A percentile compares a stretch with the other conserved stretches of the same genome.
These are phyloP conservation scores for Glomus cerebriforme DNA, from an alignment of 192 early-diverging fungal genomes.

Conservation along the genomic window DNA sequence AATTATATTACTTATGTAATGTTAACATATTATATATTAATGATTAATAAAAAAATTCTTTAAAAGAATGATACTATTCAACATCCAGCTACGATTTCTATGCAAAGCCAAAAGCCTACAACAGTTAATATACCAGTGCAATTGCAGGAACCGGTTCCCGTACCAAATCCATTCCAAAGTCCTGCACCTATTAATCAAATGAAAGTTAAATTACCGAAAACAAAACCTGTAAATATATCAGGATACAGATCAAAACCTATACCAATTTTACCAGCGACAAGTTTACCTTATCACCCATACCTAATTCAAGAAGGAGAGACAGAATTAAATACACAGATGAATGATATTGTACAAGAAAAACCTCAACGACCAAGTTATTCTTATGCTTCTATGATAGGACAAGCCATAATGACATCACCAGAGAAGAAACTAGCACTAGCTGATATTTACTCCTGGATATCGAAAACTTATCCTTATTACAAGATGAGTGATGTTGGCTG, in stretches of 20 bases:
- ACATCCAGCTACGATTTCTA: not conserved
- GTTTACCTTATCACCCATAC: not conserved
- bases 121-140: not conserved
- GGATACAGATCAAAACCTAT: not conserved
- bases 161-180: not conserved
- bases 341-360: not conserved
- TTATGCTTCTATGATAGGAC: slow-evolving; percentile 17
- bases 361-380: slow-evolving; percentile 11
- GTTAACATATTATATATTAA: no score
- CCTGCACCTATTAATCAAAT: not conserved
- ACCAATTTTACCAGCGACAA: not conserved
- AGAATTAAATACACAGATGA: not conserved
- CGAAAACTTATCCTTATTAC: slow-evolving; percentile 20
- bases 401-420: not conserved
- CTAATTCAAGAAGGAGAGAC: not conserved
- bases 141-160: not conserved
- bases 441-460: slow-evolving; percentile 18
- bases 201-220: not conserved
- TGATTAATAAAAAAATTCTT: not conserved
- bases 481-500: not conserved
- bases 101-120: not conserved
- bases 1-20: not conserved
- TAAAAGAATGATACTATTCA: not conserved
- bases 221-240: not conserved
- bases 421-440: slow-evolving; percentile 1